Evolutionary conservation across 352 stramenopile genomes (phyloP).

Genomic region (Phytopythium cucurbitacearum): DNA sequence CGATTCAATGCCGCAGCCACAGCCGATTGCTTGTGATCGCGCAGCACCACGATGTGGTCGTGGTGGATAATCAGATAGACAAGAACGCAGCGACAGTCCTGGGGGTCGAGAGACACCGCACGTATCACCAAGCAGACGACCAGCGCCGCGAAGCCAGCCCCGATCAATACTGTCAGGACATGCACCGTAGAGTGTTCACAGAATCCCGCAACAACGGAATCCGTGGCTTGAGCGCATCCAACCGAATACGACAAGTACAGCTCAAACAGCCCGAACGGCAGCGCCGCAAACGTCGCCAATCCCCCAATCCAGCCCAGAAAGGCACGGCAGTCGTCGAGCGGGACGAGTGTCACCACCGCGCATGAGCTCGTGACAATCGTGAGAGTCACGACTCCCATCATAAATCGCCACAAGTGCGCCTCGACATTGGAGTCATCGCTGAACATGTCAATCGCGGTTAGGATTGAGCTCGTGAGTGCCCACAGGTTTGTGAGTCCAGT

Average conservation of each 20-base stretch:
- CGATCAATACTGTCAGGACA: background rate
- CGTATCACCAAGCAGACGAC: background rate
- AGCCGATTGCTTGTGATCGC: background rate
- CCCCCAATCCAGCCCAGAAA: too few species aligned
- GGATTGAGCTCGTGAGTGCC: slow-evolving; percentile 2
- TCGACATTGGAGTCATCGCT: background rate
- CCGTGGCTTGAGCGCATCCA: too few species aligned
- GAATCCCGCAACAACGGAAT: background rate
- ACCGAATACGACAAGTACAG: too few species aligned
- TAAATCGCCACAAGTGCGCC: background rate
- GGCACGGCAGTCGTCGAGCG: background rate
- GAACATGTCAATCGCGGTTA: background rate
- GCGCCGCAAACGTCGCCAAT: too few species aligned
- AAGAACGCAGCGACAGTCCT: background rate
- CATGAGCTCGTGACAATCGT: slow-evolving; percentile 2
- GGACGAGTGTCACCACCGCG: background rate
- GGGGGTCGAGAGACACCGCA: background rate
- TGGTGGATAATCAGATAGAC: too few species aligned
- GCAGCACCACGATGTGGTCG: too few species aligned
- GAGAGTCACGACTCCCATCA: background rate
- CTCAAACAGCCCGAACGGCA: too few species aligned
- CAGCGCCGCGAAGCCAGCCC: background rate
- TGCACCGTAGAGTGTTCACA: background rate
- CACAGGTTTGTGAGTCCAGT: background rate
- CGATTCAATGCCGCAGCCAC: background rate